A percentile compares a stretch with the other conserved stretches of the same genome.
phyloP scores from a whole-genome alignment of 1,139 yeast species.

The Candida gigantensis region DNA sequence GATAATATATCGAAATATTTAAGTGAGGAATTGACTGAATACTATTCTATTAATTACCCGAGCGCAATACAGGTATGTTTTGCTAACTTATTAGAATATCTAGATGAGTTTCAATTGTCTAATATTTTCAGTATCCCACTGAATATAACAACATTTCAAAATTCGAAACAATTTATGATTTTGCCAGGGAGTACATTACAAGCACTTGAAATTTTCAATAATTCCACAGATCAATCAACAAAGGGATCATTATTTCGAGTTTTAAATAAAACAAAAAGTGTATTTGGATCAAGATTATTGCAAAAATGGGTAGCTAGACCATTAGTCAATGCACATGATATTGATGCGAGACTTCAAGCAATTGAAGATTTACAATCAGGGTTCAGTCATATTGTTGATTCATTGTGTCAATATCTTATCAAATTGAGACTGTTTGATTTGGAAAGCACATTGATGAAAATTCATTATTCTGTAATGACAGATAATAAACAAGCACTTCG shows the following conservation, averaged over 20 bases:
- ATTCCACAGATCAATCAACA: slow-evolving; percentile 54
- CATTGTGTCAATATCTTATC: slow-evolving; percentile 44
- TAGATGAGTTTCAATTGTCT: slow-evolving; percentile 63
- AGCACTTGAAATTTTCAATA: slow-evolving; percentile 72
- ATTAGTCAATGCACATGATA: slow-evolving; percentile 50
- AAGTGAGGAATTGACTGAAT: slow-evolving; percentile 21
- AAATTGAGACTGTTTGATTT: slow-evolving; percentile 51
- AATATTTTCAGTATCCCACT: slow-evolving; percentile 53
- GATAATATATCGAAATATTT: slow-evolving; percentile 14
- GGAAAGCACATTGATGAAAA: slow-evolving; percentile 63
- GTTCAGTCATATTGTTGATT: slow-evolving; percentile 53
- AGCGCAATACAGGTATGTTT: slow-evolving; percentile 43
- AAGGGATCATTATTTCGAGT: slow-evolving; percentile 79
- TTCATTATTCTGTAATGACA: slow-evolving; percentile 54
- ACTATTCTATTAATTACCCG: slow-evolving; percentile 26
- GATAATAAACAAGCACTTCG: slow-evolving; percentile 31
- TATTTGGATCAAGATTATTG: slow-evolving; percentile 69
- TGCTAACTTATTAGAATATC: slow-evolving; percentile 49
- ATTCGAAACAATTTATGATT: slow-evolving; percentile 55
- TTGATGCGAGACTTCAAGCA: slow-evolving; percentile 63
- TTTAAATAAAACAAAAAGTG: slow-evolving; percentile 76
- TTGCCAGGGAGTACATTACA: slow-evolving; percentile 68
- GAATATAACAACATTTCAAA: slow-evolving; percentile 52
- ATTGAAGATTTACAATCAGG: slow-evolving; percentile 56
- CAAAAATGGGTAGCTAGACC: slow-evolving; percentile 78